Conservation (phyloP, 176 grass and related monocot species). For the Pharus latifolius region DNA sequence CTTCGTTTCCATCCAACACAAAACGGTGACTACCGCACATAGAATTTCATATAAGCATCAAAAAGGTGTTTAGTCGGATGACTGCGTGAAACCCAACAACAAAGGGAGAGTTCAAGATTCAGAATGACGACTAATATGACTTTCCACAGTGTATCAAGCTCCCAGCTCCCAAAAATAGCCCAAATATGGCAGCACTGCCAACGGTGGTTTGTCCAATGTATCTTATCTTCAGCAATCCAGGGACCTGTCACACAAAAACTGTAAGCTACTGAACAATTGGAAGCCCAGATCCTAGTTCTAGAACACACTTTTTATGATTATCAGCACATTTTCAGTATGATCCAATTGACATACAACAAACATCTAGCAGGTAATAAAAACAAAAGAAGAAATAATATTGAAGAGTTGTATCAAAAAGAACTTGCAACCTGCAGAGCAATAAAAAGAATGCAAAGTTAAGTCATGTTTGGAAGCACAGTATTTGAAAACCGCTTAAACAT, state of each 20-base stretch:
- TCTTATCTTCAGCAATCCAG: constrained; percentile 86
- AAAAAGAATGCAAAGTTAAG: no score
- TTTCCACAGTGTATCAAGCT: constrained; percentile 98
- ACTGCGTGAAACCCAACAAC: not conserved
- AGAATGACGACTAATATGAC: constrained; percentile 42
- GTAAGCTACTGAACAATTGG: no score
- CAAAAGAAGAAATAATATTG: no score
- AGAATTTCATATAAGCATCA: constrained; percentile 12
- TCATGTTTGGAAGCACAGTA: no score
- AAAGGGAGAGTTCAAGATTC: constrained; percentile 1
- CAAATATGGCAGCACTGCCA: constrained; percentile 75
- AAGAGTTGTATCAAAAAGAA: no score
- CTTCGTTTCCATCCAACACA: constrained; percentile 7
- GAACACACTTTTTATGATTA: no score
- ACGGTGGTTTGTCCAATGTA: constrained; percentile 76
- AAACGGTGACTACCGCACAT: not conserved
- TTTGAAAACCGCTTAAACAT: no score
- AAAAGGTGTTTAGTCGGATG: not conserved
- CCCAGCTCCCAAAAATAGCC: constrained; percentile 84
- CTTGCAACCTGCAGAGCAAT: no score
- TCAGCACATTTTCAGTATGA: no score
- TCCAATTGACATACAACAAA: no score
- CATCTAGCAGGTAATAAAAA: no score
- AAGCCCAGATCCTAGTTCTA: no score
- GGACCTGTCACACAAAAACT: constrained; percentile 52